Evolutionary conservation across 2,329 filamentous ascomycete species (phyloP), one percentile per base, ranked within the genome.

Genomic region (Talaromyces sp.): DNA sequence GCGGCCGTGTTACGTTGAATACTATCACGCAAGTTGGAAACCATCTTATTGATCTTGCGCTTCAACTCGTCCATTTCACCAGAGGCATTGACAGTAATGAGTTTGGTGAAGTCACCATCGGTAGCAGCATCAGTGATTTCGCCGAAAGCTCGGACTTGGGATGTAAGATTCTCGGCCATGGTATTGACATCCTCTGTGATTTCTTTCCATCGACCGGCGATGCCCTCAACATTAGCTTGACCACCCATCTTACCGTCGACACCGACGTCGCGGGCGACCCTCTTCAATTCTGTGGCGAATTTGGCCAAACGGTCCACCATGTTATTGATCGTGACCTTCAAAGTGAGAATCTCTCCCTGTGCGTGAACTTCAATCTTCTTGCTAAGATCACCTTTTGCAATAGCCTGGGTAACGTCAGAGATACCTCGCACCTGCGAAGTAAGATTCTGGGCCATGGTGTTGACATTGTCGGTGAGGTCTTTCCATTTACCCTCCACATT

Each of bases 31-130:
- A 97, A 81, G 75, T 95, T 96, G 75, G 90, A 93, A 48, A 97
- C 93, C 93, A 97, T 97, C 81, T 95, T 91, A 75, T 97, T 97
- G 84, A 97, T 97, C 83, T 97, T 97, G 73, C 93, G 88, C 80
- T 97, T 97, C 71, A 97, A 84, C 77, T 97, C 93, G 77, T 97
- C 94, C 93, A 97, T 97, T 78, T 97, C 93, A 68, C 93, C 93
- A 5, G 93, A 96, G 24, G 93, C 93, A 77, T 96, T 93, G 4
- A 97, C 93, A 48, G 94, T 95, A 74, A 97, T 93, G 67, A 94
- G 87, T 75, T 97, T 95, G 16, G 91, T 96, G 75, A 97, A 97
- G 77, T 97, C 93, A 67, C 93, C 93, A 76, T 96, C 93, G 69
- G 93, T 96, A 33, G 93, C 93, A 47, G 94, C 88, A 74, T 96